These are phyloP conservation scores for Dimargaris cristalligena DNA, from an alignment of 192 early-diverging fungal genomes.

Conservation along the genomic window DNA sequence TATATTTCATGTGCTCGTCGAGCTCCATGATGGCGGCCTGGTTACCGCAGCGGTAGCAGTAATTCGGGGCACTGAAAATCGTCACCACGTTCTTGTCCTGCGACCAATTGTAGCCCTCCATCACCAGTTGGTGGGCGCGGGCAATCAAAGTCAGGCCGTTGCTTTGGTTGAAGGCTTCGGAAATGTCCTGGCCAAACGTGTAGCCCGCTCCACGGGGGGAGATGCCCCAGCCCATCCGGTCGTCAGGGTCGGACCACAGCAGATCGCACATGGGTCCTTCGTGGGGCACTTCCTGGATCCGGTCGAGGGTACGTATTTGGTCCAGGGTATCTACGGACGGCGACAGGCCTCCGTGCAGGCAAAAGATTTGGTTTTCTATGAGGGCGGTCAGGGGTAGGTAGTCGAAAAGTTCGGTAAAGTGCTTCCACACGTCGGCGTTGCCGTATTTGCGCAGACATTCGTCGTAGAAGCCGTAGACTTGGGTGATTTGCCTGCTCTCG, in stretches of 20 bases:
- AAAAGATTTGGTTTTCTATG: slow-evolving; percentile 95
- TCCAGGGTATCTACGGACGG: slow-evolving; percentile 93
- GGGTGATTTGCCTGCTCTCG: slow-evolving; percentile 96
- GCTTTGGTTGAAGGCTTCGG: slow-evolving; percentile 80
- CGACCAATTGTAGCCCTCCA: slow-evolving; percentile 98
- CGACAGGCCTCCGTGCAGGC: slow-evolving; percentile 94
- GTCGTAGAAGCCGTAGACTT: slow-evolving; percentile 99
- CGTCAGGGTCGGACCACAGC: slow-evolving; percentile 78
- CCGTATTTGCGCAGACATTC: slow-evolving; percentile 98
- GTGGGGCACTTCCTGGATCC: slow-evolving; percentile 82
- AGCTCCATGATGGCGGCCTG: slow-evolving; percentile 99
- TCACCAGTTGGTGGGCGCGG: slow-evolving; percentile 82
- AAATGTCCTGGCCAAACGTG: slow-evolving; percentile 79
- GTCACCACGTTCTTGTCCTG: slow-evolving; percentile 98
- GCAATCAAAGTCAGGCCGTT: slow-evolving; percentile 95
- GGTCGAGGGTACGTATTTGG: slow-evolving; percentile 87
- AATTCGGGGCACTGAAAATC: slow-evolving; percentile 98
- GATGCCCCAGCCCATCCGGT: slow-evolving; percentile 75
- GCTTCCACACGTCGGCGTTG: slow-evolving; percentile 94
- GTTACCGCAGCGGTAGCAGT: slow-evolving; percentile 99
- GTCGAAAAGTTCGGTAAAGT: slow-evolving; percentile 96
- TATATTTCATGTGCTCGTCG: slow-evolving; percentile 98
- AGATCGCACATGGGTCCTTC: slow-evolving; percentile 80
- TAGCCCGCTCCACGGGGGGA: slow-evolving; percentile 75
- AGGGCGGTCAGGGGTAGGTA: slow-evolving; percentile 90